phyloP scores from a whole-genome alignment of 192 early-diverging fungal species.

The Blastocladiella britannica region DNA sequence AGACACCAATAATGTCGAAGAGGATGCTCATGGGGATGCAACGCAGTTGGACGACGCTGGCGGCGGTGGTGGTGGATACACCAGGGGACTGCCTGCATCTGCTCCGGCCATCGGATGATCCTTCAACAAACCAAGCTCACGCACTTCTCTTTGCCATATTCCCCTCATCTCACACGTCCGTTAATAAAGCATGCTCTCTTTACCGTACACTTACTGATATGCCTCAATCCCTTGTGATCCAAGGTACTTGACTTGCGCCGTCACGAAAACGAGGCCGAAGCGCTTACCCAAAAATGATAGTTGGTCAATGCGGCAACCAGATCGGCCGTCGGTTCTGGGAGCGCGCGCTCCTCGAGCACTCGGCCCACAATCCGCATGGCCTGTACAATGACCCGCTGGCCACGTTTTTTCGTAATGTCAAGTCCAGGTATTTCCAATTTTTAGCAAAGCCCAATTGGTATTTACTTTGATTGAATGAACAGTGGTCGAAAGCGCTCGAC shows the following conservation, averaged over 20 bases:
- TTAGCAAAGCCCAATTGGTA: not conserved
- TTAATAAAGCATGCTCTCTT: too few species aligned
- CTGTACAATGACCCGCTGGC: slow-evolving; percentile 22
- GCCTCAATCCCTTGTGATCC: slow-evolving; percentile 3
- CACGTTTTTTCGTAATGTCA: slow-evolving; percentile 29
- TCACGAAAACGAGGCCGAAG: not conserved
- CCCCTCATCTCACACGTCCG: too few species aligned
- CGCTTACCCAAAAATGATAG: slow-evolving; percentile 3
- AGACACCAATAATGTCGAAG: too few species aligned
- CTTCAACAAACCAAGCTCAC: too few species aligned
- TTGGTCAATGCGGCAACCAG: slow-evolving; percentile 37
- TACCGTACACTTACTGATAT: too few species aligned
- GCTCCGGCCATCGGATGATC: too few species aligned
- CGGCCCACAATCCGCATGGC: slow-evolving; percentile 13
- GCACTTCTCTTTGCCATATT: too few species aligned
- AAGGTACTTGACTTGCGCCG: slow-evolving; percentile 1
- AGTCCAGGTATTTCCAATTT: slow-evolving; percentile 6
- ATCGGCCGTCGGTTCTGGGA: slow-evolving; percentile 37
- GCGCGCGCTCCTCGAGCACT: slow-evolving; percentile 30
- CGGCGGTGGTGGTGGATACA: too few species aligned
- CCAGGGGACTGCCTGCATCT: too few species aligned
- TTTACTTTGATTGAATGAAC: not conserved
- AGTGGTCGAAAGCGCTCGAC: slow-evolving; percentile 1
- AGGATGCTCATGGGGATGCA: too few species aligned
- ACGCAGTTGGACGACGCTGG: too few species aligned